Evolutionary conservation across 2,329 filamentous ascomycete genomes (phyloP).

Genomic region (Dendrostoma leiphaemia): DNA sequence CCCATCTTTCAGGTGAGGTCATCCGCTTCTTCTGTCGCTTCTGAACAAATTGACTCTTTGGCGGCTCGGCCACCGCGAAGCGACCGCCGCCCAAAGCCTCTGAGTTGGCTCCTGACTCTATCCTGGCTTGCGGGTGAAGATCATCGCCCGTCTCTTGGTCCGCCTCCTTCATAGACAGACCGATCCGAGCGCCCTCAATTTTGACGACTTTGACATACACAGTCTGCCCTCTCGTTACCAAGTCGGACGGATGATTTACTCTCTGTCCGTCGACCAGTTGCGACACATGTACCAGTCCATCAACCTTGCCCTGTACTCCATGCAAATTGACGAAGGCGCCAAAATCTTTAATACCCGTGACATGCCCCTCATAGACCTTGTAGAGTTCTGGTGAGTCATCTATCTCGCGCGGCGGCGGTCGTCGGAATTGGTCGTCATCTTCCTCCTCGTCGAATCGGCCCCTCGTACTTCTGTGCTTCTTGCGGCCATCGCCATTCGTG

Average conservation of each 20-base stretch:
- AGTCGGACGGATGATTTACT: slow-evolving; percentile 87
- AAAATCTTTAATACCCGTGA: slow-evolving; percentile 93
- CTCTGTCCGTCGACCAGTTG: slow-evolving; percentile 80
- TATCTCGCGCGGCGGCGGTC: slow-evolving; percentile 68
- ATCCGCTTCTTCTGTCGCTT: slow-evolving; percentile 79
- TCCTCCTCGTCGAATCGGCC: slow-evolving; percentile 40
- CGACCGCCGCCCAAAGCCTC: slow-evolving; percentile 62
- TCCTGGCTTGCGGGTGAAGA: slow-evolving; percentile 70
- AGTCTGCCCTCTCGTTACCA: slow-evolving; percentile 74
- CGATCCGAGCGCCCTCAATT: slow-evolving; percentile 77
- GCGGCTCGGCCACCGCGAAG: slow-evolving; percentile 34
- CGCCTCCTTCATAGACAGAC: slow-evolving; percentile 95
- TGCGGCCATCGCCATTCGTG: slow-evolving; percentile 45
- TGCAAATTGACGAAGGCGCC: slow-evolving; percentile 92
- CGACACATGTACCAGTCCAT: slow-evolving; percentile 92
- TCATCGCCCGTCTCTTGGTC: slow-evolving; percentile 88
- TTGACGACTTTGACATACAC: slow-evolving; percentile 94
- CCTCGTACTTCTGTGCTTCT: slow-evolving; percentile 40
- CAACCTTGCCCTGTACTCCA: slow-evolving; percentile 82
- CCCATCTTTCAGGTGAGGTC: slow-evolving; percentile 96
- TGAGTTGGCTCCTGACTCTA: slow-evolving; percentile 89
- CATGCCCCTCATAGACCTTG: slow-evolving; percentile 87
- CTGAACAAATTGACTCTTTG: slow-evolving; percentile 62
- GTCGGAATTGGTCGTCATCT: slow-evolving; percentile 60
- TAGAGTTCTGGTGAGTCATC: slow-evolving; percentile 78